These are phyloP conservation scores for Saccharomycopsis synnaedendra DNA, from an alignment of 805 yeast genomes.

Conservation along the genomic window DNA sequence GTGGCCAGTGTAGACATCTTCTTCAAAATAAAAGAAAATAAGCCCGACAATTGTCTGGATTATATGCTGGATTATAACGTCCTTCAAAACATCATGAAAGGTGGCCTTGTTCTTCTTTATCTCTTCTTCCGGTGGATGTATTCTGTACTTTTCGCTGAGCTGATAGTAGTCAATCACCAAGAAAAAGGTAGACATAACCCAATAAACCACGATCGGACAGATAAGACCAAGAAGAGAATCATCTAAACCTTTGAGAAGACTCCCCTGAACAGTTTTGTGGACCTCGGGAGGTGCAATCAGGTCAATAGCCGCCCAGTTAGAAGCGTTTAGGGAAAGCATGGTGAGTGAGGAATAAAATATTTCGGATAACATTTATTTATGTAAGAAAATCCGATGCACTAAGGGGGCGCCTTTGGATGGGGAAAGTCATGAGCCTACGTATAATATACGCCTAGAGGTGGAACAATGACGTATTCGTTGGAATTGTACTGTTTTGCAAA, in stretches of 20 bases:
- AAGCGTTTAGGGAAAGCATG: neutral
- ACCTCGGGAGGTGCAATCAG: conserved; percentile 21
- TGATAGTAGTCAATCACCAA: conserved; percentile 63
- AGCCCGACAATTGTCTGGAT: conserved; percentile 70
- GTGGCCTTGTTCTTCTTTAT: conserved; percentile 64
- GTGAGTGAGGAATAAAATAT: too few relatives aligned
- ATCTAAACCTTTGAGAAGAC: conserved; percentile 47
- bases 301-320: conserved; percentile 1
- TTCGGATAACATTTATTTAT: too few relatives aligned
- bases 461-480: too few relatives aligned
- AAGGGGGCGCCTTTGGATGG: too few relatives aligned
- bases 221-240: conserved; percentile 65
- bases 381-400: too few relatives aligned
- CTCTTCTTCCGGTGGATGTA: conserved; percentile 88
- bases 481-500: too few relatives aligned
- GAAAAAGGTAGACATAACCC: conserved; percentile 68
- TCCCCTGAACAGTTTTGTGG: conserved; percentile 23
- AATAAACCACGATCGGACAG: conserved; percentile 74
- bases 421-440: too few relatives aligned
- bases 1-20: conserved; percentile 38
- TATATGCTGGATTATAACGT: conserved; percentile 76
- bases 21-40: conserved; percentile 41
- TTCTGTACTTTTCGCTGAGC: conserved; percentile 72
- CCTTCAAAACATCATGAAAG: conserved; percentile 56
- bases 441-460: too few relatives aligned